phyloP scores from a whole-genome alignment of 768 basidiomycete genomes.

The Lentinus brumalis region DNA sequence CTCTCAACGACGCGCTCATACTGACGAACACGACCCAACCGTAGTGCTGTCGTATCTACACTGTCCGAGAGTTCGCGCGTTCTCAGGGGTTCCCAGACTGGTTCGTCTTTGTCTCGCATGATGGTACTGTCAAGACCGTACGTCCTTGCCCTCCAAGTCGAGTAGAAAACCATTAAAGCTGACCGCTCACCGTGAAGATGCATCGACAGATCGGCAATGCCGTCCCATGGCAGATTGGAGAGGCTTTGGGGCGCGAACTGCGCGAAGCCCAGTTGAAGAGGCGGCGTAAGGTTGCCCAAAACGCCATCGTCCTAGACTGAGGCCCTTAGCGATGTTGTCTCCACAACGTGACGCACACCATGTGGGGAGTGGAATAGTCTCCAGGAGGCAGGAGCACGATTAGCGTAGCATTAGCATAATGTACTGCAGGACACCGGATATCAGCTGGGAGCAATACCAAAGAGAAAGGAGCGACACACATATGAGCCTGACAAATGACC shows the following conservation, averaged over 20 bases:
- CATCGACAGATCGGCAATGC: slow-evolving; percentile 84
- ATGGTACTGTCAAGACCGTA: slow-evolving; percentile 61
- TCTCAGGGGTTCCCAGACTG: slow-evolving; percentile 83
- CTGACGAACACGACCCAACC: background rate
- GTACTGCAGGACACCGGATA: background rate
- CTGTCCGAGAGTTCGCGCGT: slow-evolving; percentile 75
- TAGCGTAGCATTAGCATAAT: background rate
- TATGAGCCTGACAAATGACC: background rate
- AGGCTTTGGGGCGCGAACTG: slow-evolving; percentile 67
- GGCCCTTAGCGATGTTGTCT: slow-evolving; percentile 27
- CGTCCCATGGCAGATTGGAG: slow-evolving; percentile 65
- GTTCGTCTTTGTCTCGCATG: slow-evolving; percentile 60
- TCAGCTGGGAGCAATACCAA: background rate
- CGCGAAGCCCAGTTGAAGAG: slow-evolving; percentile 50
- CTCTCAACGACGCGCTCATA: background rate
- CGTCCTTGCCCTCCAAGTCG: slow-evolving; percentile 22
- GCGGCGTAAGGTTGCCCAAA: slow-evolving; percentile 46
- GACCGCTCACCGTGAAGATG: slow-evolving; percentile 47
- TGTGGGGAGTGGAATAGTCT: no score
- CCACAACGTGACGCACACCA: no score
- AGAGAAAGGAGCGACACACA: background rate
- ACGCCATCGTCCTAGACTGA: slow-evolving; percentile 31
- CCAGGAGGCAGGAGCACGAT: background rate
- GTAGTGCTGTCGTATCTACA: slow-evolving; percentile 71
- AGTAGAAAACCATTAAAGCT: background rate